A percentile compares a stretch with the other conserved stretches of the same genome.
Conservation (phyloP, 345 rosid genomes). For the Raphanus sativus region DNA sequence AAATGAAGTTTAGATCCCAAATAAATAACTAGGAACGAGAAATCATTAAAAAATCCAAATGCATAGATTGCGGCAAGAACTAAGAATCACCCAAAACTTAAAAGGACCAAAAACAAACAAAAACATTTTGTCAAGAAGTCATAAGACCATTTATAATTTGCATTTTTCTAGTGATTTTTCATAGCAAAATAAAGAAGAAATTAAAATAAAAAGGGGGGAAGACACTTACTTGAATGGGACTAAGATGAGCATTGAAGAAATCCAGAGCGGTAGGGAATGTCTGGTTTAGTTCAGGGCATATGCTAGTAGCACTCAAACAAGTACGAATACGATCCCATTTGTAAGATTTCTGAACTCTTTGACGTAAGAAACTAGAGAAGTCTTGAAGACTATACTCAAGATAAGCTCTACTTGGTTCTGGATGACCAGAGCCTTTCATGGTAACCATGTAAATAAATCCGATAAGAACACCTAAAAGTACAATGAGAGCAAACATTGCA, state of each 20-base stretch:
- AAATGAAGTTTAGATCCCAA: no score
- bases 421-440: slow-evolving; percentile 69
- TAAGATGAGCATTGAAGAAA: slow-evolving; percentile 79
- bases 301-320: slow-evolving; percentile 62
- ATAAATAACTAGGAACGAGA: no score
- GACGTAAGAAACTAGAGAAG: slow-evolving; percentile 71
- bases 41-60: no score
- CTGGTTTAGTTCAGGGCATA: slow-evolving; percentile 82
- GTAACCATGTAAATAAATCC: slow-evolving; percentile 83
- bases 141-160: not conserved
- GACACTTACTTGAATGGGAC: slow-evolving; percentile 67
- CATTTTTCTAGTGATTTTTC: not conserved
- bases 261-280: slow-evolving; percentile 72
- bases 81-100: not conserved
- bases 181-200: no score
- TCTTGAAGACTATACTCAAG: slow-evolving; percentile 77
- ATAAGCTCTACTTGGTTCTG: slow-evolving; percentile 72
- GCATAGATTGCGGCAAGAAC: not conserved
- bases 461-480: slow-evolving; percentile 59
- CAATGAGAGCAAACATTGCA: slow-evolving; percentile 71
- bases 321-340: slow-evolving; percentile 80
- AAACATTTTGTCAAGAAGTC: not conserved
- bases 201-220: not conserved
- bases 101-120: not conserved
- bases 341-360: slow-evolving; percentile 61